Base-by-base conservation (phyloP, 306 rosid species). In the Rosa rugosa region DNA sequence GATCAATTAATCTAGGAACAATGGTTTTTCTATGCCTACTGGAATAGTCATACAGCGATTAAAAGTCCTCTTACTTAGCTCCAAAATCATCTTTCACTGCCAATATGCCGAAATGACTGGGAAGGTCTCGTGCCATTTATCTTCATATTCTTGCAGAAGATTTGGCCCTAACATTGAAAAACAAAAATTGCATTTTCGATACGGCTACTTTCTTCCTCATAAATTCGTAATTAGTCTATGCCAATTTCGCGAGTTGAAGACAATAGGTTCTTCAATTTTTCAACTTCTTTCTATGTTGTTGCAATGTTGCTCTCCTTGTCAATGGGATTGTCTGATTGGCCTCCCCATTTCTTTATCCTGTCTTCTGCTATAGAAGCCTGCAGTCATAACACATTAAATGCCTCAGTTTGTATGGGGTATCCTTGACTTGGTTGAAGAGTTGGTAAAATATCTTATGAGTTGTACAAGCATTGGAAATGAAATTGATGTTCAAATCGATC, bases 311-410 rank as follows among this genome's bases (percentile, higher is more conserved):
- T 38, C 47, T 66, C 71, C 47, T 66, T 66, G 46, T 66, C 71
- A 17, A 2, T 36, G 0, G 14, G 25, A 20, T 38, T 38, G 14
- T 66, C 23, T 65, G 70, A 36, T 34, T 17, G 0, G 25, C 91
- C 88, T 64, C 91, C 89, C 91, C 88, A 86, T 78, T 47, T 86
- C 74, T 12, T 84, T 75, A 88, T 88, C 53, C 89, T 84, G 77
- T 86, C 86, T 73, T 82, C 91, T 66, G 89, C 91, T 71, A 71
- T 67, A 5, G 83, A 81, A 2, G 88, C 89, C 89, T 88, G 88
- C 83, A 79, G 66, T 74, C 8, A 54, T 7, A 4, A 47, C 17
- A 50, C 27, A 50, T 50, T 74, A 65, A 65, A 66, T 5, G 65
- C 47, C 34, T 65, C 47, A 36, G 12, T 31, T 65, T 71, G 18